Evolutionary conservation across 768 basidiomycete species (phyloP).

Genomic region (Imleria badia): DNA sequence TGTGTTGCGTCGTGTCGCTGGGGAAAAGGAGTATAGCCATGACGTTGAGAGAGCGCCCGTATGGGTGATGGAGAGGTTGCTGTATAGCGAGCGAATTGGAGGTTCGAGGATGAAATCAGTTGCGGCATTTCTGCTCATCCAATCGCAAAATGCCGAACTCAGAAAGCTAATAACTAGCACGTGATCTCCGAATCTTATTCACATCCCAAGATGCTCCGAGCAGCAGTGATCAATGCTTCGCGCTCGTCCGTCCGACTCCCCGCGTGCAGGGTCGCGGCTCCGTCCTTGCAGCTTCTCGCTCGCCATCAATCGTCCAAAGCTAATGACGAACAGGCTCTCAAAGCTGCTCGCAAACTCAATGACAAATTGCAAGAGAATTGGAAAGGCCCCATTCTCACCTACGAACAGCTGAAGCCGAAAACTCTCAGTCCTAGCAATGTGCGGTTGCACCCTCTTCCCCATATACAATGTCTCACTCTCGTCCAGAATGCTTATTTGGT

Average conservation of each 20-base stretch:
- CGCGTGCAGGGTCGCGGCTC: background rate
- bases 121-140: conserved; percentile 45
- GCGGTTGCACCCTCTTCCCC: background rate
- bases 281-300: conserved; percentile 17
- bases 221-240: conserved; percentile 10
- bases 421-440: conserved; percentile 76
- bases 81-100: background rate
- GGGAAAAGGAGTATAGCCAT: background rate
- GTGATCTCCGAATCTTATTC: conserved; percentile 5
- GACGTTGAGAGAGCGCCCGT: background rate
- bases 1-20: conserved; percentile 23
- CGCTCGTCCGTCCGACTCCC: conserved; percentile 14
- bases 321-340: conserved; percentile 22
- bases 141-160: conserved; percentile 32
- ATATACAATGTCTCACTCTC: background rate
- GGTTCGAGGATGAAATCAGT: background rate
- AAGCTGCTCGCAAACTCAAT: conserved; percentile 33
- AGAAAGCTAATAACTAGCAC: background rate
- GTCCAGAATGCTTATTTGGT: conserved; percentile 68
- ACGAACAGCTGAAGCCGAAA: conserved; percentile 78
- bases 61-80: too few species aligned
- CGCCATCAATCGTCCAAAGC: conserved; percentile 38
- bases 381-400: conserved; percentile 69
- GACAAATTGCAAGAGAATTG: conserved; percentile 63
- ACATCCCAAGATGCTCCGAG: conserved; percentile 26